Evolutionary conservation across 2,329 filamentous ascomycete species (phyloP), one percentile per base, ranked within the genome.

Genomic region (Rosellinia necatrix): DNA sequence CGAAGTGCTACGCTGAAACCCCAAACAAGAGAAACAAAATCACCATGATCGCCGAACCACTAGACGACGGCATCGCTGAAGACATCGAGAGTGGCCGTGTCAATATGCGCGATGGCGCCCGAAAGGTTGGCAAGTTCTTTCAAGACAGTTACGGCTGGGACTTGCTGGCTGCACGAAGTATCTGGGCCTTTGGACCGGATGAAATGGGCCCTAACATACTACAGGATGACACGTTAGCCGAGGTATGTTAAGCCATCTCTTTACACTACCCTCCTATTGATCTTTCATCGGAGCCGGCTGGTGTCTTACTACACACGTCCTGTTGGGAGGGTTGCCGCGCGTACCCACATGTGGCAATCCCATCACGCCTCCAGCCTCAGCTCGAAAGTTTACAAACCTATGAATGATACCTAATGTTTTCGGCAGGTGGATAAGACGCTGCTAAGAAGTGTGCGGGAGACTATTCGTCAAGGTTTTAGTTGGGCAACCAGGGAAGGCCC

Each of bases 11-110:
- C 72, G 93, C 94, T 19, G 86, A 96, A 65, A 97, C 94, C 2
- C 94, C 94, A 2, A 99, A 99, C 78, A 99, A 99, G 78, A 97
- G 97, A 79, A 99, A 99, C 78, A 96, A 96, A 74, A 89, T 99
- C 68, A 97, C 94, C 30, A 97, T 99, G 91, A 90, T 97, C 54
- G 94, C 94, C 3, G 94, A 99, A 72, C 93, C 94, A 29, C 78
- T 99, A 12, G 94, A 99, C 64, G 90, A 96, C 66, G 94, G 94
- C 13, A 96, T 99, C 60, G 91, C 93, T 4, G 87, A 90, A 67
- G 94, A 99, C 67, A 97, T 99, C 61, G 94, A 99, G 76, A 86
- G 84, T 43, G 92, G 93, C 22, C 88, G 84, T 52, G 92, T 99
- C 66, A 92, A 85, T 68, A 97, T 99, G 76, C 91, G 89, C 61